Base-by-base conservation (phyloP, 2,329 filamentous ascomycete genomes). In the Ophiostoma himal-ulmi region DNA sequence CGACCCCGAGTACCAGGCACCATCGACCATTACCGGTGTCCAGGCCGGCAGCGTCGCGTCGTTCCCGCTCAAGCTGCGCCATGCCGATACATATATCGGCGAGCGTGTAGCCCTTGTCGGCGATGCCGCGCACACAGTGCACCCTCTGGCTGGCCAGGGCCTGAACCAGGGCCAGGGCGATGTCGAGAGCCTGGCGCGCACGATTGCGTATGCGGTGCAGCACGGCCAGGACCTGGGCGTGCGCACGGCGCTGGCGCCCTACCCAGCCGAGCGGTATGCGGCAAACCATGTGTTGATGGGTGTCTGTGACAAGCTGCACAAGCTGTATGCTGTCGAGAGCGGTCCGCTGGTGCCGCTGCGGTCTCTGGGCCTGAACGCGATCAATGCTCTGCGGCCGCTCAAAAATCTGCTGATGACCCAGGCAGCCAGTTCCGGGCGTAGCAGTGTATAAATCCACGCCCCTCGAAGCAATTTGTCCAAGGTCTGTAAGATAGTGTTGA, bases 151-250 rank as follows among this genome's bases (percentile, higher is more conserved):
- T 1, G 95, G 95, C 0, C 95, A 98, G 79, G 95, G 95, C 0
- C 84, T 99, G 17, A 99, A 99, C 77, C 91, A 96, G 76, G 95
- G 95, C 1, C 90, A 98, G 73, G 93, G 88, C 22, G 95, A 99
- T 77, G 91, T 95, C 0, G 89, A 92, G 75, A 90, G 91, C 69
- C 86, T 99, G 0, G 88, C 89, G 7, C 85, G 84, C 73, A 89
- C 89, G 0, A 91, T 99, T 68, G 88, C 89, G 72, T 89, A 89
- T 74, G 91, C 93, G 3, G 89, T 96, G 22, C 82, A 84, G 62
- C 91, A 95, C 73, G 95, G 95, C 0, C 91, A 93, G 83, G 95
- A 99, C 77, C 86, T 98, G 41, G 95, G 95, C 34, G 87, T 88
- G 22, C 82, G 86, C 48, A 85, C 96, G 79, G 89, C 91, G 5